Conservation (phyloP, 1,284 basidiomycete species). For the Meira miltonrushii region DNA sequence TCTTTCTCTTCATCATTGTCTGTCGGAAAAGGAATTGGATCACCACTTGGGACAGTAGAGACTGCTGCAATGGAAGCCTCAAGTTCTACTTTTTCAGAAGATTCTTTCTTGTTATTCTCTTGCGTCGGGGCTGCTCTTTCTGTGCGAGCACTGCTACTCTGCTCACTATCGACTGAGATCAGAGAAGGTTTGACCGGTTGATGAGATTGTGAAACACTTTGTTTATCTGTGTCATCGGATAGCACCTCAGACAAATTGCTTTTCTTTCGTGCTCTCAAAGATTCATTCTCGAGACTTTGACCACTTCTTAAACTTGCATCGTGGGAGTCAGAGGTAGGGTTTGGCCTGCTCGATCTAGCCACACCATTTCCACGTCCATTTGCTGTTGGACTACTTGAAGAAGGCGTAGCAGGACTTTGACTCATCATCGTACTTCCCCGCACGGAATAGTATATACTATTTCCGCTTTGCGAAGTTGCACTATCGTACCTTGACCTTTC, state of each 20-base stretch:
- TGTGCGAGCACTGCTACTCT: neutral
- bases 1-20: constrained; percentile 1
- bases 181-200: neutral
- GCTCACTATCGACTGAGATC: neutral
- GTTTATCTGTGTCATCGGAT: neutral
- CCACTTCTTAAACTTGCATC: neutral
- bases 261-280: neutral
- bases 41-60: constrained; percentile 9
- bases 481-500: constrained; percentile 8
- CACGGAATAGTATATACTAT: constrained; percentile 36
- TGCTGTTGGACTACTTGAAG: neutral
- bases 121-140: neutral
- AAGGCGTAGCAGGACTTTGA: constrained; percentile 16
- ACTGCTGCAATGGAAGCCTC: neutral
- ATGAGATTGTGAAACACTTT: neutral
- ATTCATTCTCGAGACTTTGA: neutral
- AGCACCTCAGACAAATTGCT: neutral
- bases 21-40: constrained; percentile 25
- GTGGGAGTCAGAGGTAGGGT: neutral
- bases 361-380: neutral
- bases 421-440: constrained; percentile 31
- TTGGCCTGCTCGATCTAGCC: neutral
- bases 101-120: neutral
- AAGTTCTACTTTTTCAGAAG: neutral
- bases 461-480: constrained; percentile 16